Evolutionary conservation across 495 filamentous ascomycete species (phyloP), one percentile per base, ranked within the genome.

Genomic region (Tuber magnatum): DNA sequence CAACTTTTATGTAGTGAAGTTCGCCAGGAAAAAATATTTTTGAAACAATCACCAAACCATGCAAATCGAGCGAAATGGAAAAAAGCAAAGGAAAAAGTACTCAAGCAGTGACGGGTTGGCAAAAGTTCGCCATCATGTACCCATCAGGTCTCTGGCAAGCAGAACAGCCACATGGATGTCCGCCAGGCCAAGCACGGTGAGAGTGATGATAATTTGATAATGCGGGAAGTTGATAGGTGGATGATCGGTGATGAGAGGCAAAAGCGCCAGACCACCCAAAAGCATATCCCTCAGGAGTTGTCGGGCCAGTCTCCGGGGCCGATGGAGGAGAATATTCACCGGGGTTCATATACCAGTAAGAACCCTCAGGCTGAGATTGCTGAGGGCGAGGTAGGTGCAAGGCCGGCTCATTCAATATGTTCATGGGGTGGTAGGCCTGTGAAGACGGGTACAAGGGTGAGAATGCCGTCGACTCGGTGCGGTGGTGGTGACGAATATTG

Each of bases 131-230:
- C 81, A 88, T 88, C 80, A 93, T 89, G 81, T 93, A 92, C 28
- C 88, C 84, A 48, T 89, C 87, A 42, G 89, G 82, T 74, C 90
- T 88, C 76, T 88, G 90, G 16, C 85, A 84, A 83, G 92, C 94
- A 73, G 89, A 88, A 70, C 85, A 82, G 82, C 92, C 95, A 75
- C 85, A 87, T 82, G 92, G 95, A 32, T 90, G 92, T 42, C 87
- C 86, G 69, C 87, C 87, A 79, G 88, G 86, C 56, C 85, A 87
- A 75, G 88, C 87, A 74, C 87, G 85, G 88, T 90, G 91, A 42
- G 86, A 84, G 82, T 84, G 86, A 71, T 89, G 88, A 38, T 82
- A 83, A 69, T 76, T 84, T 51, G 85, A 75, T 80, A 83, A 71
- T 74, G 75, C 65, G 80, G 81, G 68, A 78, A 83, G n/a, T 81